A percentile compares a stretch with the other conserved stretches of the same genome.
Evolutionary conservation across 176 grass and related monocot genomes (phyloP).

Genomic region (Lolium rigidum): DNA sequence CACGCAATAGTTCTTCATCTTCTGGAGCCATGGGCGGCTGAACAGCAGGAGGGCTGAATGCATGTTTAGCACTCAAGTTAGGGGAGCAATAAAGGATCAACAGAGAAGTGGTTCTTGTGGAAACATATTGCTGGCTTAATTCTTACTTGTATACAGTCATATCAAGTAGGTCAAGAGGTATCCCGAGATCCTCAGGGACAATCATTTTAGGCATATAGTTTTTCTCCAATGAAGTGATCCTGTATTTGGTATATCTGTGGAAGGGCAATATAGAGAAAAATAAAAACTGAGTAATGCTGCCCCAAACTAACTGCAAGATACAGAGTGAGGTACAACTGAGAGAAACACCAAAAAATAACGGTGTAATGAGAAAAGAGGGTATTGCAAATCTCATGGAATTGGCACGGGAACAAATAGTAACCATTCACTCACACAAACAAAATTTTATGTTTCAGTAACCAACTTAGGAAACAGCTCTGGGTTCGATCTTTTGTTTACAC

Average conservation of each 20-base stretch:
- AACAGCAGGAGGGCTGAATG: slow-evolving; percentile 64
- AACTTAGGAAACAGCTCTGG: slow-evolving; percentile 21
- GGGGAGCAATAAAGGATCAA: slow-evolving; percentile 31
- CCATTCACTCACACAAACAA: not conserved
- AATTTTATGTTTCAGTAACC: slow-evolving; percentile 7
- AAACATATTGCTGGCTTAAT: slow-evolving; percentile 40
- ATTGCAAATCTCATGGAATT: slow-evolving; percentile 15
- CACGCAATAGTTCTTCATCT: slow-evolving; percentile 90
- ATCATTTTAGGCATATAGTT: slow-evolving; percentile 87
- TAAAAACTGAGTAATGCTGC: slow-evolving; percentile 28
- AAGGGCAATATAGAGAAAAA: slow-evolving; percentile 28
- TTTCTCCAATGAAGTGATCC: slow-evolving; percentile 94
- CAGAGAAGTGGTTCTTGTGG: slow-evolving; percentile 6
- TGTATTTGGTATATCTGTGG: slow-evolving; percentile 90
- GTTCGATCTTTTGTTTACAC: slow-evolving; percentile 11
- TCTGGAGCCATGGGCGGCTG: slow-evolving; percentile 59
- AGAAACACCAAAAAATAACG: slow-evolving; percentile 15
- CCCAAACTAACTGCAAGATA: slow-evolving; percentile 32
- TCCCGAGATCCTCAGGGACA: slow-evolving; percentile 88
- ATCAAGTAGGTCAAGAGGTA: slow-evolving; percentile 98
- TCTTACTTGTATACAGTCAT: slow-evolving; percentile 94
- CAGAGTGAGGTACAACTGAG: slow-evolving; percentile 18
- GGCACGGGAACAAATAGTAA: not conserved
- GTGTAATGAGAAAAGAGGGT: slow-evolving; percentile 1
- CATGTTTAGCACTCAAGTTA: slow-evolving; percentile 28